Evolutionary conservation across 345 rosid species (phyloP).

Genomic region (Stellera chamaejasme): DNA sequence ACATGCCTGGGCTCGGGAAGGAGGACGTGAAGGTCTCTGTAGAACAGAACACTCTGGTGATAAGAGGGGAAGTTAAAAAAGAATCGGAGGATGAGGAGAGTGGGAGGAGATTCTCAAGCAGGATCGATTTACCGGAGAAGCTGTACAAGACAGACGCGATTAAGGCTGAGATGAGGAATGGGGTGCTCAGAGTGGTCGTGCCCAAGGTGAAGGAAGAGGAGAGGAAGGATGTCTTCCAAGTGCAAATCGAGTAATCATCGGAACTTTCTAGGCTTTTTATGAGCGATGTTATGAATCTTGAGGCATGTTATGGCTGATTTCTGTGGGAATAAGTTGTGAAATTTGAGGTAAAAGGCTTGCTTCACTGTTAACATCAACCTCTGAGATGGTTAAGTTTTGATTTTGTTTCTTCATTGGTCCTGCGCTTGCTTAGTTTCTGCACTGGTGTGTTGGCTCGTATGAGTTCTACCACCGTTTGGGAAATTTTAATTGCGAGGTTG

Average conservation of each 20-base stretch:
- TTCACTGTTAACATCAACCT: no score
- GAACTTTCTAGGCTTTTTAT: not conserved
- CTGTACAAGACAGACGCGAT: constrained; percentile 37
- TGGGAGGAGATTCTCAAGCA: constrained; percentile 38
- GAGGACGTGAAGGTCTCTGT: constrained; percentile 42
- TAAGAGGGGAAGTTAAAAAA: constrained; percentile 45
- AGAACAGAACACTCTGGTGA: constrained; percentile 51
- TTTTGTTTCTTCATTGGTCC: no score
- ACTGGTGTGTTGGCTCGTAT: no score
- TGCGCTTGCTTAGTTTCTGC: no score
- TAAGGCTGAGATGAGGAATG: constrained; percentile 90
- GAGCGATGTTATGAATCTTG: not conserved
- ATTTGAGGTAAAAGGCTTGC: no score
- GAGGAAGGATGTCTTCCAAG: constrained; percentile 35
- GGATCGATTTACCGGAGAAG: constrained; percentile 35
- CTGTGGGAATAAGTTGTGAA: no score
- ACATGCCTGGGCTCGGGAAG: constrained; percentile 49
- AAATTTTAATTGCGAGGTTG: no score
- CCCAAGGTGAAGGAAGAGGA: constrained; percentile 71
- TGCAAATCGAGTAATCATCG: constrained; percentile 28
- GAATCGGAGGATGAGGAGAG: constrained; percentile 33
- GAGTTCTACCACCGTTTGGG: no score
- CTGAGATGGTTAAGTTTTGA: no score
- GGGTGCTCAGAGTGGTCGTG: constrained; percentile 63
- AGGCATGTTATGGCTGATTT: no score